Conservation (phyloP, 495 filamentous ascomycete species). For the Ascodesmis nigricans region DNA sequence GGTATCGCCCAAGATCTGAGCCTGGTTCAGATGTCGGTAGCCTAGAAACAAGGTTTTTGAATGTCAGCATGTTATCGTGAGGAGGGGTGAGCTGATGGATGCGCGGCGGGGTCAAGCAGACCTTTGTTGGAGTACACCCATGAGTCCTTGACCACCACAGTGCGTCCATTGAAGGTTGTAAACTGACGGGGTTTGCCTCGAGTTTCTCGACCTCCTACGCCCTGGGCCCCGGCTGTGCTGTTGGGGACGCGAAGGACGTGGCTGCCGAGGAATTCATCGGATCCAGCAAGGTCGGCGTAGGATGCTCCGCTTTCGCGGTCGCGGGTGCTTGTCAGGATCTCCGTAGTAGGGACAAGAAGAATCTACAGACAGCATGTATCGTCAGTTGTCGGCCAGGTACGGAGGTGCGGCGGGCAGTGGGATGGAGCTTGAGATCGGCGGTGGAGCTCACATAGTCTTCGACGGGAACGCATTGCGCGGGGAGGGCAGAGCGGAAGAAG, state of each 20-base stretch:
- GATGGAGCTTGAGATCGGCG: too few relatives aligned
- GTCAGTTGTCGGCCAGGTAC: too few relatives aligned
- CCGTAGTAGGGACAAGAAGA: conserved; percentile 80
- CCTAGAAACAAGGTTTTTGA: too few relatives aligned
- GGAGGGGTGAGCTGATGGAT: too few relatives aligned
- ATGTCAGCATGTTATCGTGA: too few relatives aligned
- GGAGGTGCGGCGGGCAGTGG: too few relatives aligned
- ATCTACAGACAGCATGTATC: too few relatives aligned
- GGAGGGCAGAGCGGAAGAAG: conserved; percentile 91
- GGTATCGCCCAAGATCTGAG: conserved; percentile 63
- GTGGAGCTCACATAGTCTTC: conserved; percentile 55
- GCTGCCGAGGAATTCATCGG: conserved; percentile 88
- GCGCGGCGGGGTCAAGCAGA: conserved; percentile 27
- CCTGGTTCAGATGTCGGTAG: conserved; percentile 77
- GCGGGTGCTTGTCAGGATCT: conserved; percentile 67
- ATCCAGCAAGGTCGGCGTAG: conserved; percentile 59
- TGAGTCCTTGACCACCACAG: conserved; percentile 82
- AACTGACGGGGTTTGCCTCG: conserved; percentile 85
- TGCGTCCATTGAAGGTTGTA: conserved; percentile 77
- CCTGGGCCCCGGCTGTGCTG: conserved; percentile 30
- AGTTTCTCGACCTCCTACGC: conserved; percentile 49
- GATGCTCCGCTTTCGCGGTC: conserved; percentile 64
- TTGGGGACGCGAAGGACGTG: conserved; percentile 77
- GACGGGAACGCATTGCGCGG: conserved; percentile 75
- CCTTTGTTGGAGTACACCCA: conserved; percentile 93